Conservation (phyloP, 345 rosid species). For the Anacardium occidentale region DNA sequence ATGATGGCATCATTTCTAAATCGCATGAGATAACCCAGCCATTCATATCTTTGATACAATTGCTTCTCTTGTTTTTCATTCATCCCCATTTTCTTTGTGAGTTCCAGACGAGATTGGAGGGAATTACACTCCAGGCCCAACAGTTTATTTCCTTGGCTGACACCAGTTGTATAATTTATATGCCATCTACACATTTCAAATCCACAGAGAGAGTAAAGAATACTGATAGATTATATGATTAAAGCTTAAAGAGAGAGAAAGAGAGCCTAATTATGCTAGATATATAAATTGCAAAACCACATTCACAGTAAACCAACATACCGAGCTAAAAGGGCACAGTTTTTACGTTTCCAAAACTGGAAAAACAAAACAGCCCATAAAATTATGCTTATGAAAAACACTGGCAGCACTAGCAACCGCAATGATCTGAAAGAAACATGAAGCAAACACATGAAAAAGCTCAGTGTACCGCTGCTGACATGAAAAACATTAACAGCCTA, state of each 20-base stretch:
- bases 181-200: slow-evolving; percentile 60
- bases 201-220: background rate
- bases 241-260: background rate
- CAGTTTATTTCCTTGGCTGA: slow-evolving; percentile 55
- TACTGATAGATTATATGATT: background rate
- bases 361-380: slow-evolving; percentile 89
- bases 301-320: slow-evolving; percentile 21
- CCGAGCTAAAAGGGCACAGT: slow-evolving; percentile 75
- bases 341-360: slow-evolving; percentile 97
- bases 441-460: background rate
- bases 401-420: slow-evolving; percentile 71
- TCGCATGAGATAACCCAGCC: slow-evolving; percentile 72
- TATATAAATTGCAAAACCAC: background rate
- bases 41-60: slow-evolving; percentile 81
- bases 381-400: slow-evolving; percentile 62
- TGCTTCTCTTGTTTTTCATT: slow-evolving; percentile 62
- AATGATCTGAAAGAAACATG: slow-evolving; percentile 48
- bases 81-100: slow-evolving; percentile 36
- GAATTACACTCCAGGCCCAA: slow-evolving; percentile 59
- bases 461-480: slow-evolving; percentile 2
- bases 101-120: slow-evolving; percentile 49
- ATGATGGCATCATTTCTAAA: slow-evolving; percentile 71
- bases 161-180: slow-evolving; percentile 59
- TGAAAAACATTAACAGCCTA: slow-evolving; percentile 9
- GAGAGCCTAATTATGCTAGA: background rate